Base-by-base conservation (phyloP, 805 yeast genomes). In the Blastobotrys americana region DNA sequence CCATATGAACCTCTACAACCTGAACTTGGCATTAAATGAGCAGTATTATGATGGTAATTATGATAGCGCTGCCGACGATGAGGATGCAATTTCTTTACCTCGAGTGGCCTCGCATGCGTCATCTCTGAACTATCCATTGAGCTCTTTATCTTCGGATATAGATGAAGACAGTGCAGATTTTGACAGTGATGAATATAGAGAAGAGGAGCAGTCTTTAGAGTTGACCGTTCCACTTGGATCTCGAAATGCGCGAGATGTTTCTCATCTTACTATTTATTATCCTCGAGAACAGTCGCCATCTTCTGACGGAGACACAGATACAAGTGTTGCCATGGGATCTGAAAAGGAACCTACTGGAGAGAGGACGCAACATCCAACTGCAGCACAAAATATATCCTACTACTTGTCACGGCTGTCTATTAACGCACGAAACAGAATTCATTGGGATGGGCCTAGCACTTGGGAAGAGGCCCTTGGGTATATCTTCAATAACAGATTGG, bases 1-100 rank as follows among this genome's bases (percentile, higher is more conserved):
- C 10, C 31, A 25, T 8, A 8, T 25, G 31, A 25, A 25, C 31
- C 8, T 25, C 10, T 25, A 25, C 31, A n/a, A n/a, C n/a, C n/a
- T n/a, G n/a, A n/a, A n/a, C n/a, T n/a, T n/a, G n/a, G n/a, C n/a
- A n/a, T n/a, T n/a, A n/a, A n/a, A n/a, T 36, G 56, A 51, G 23
- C 55, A 54, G 15, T 58, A 53, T 25, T 58, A 57, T 23, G 47
- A 39, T 23, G 53, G 53, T 19, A 58, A 56, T n/a, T 35, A 44
- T 44, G 53, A 37, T 31, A 55, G 54, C 18, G 51, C 40, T 4
- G 43, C 40, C 4, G 39, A 50, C 19, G 60, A 57, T 4, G 44
- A 9, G 18, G 51, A 55, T 19, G 58, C 55, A 19, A 66, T 58
- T 41, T 59, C 31, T 8, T 13, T 25, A 13, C 31, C 31, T 8